Conservation (phyloP, 2,329 filamentous ascomycete genomes). For the Talaromyces funiculosus region DNA sequence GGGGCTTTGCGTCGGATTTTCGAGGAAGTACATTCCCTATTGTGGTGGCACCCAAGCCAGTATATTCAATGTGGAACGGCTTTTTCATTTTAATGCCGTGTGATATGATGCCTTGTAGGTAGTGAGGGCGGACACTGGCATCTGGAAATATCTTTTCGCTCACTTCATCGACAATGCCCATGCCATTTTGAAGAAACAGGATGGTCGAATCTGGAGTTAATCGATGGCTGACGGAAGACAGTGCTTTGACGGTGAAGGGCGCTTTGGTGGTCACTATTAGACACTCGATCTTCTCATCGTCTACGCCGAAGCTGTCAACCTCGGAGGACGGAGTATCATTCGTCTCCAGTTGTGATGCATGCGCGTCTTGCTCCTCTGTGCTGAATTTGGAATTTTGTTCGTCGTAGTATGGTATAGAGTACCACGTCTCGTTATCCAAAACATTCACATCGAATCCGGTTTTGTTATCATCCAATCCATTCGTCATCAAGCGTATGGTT, state of each 20-base stretch:
- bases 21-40: slow-evolving; percentile 46
- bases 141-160: slow-evolving; percentile 67
- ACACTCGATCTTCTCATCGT: slow-evolving; percentile 57
- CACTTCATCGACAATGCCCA: slow-evolving; percentile 76
- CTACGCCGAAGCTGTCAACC: slow-evolving; percentile 15
- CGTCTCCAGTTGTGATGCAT: background rate
- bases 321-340: background rate
- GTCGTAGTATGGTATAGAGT: slow-evolving; percentile 24
- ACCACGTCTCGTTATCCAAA: slow-evolving; percentile 29
- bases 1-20: slow-evolving; percentile 9
- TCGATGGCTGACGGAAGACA: slow-evolving; percentile 61
- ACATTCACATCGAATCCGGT: slow-evolving; percentile 42
- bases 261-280: slow-evolving; percentile 78
- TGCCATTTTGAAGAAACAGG: slow-evolving; percentile 71
- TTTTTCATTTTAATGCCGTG: slow-evolving; percentile 50
- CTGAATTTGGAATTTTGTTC: slow-evolving; percentile 12
- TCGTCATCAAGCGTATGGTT: slow-evolving; percentile 31
- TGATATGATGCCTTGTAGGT: slow-evolving; percentile 64
- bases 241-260: slow-evolving; percentile 57
- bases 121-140: slow-evolving; percentile 60
- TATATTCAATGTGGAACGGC: slow-evolving; percentile 52
- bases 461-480: slow-evolving; percentile 39
- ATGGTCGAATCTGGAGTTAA: slow-evolving; percentile 65
- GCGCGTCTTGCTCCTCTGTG: slow-evolving; percentile 12
- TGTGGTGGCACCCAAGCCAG: slow-evolving; percentile 54